Percentiles rank a stretch among this genome's conserved stretches.
Conservation (phyloP, 2,329 filamentous ascomycete genomes). For the Venturia nashicola region DNA sequence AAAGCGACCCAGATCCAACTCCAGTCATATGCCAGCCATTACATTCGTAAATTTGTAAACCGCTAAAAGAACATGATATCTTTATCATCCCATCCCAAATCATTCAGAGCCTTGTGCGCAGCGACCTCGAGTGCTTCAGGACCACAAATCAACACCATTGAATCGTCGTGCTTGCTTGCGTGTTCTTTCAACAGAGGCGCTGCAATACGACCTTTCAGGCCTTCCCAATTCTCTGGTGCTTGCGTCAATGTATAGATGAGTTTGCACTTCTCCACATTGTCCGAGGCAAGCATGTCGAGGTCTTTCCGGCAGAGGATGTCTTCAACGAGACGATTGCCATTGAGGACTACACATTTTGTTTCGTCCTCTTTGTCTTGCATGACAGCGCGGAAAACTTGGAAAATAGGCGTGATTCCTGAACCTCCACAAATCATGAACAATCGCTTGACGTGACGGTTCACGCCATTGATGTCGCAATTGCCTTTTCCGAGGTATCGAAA, state of each 20-base stretch:
- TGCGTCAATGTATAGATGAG: constrained; percentile 60
- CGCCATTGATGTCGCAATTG: constrained; percentile 46
- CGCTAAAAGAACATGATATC: constrained; percentile 63
- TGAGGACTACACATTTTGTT: constrained; percentile 59
- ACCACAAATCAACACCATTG: constrained; percentile 66
- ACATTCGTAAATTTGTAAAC: constrained; percentile 13
- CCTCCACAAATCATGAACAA: constrained; percentile 85
- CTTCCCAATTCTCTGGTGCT: constrained; percentile 52
- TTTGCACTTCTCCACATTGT: constrained; percentile 45
- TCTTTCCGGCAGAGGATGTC: constrained; percentile 75
- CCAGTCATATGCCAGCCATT: constrained; percentile 12
- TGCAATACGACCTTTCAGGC: constrained; percentile 55
- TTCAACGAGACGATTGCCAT: constrained; percentile 64
- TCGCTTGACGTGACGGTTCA: constrained; percentile 43
- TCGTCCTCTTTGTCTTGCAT: constrained; percentile 50
- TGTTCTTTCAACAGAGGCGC: constrained; percentile 49
- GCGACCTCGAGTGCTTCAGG: constrained; percentile 62
- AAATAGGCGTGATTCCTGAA: constrained; percentile 86
- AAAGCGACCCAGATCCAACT: neutral
- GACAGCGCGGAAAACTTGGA: constrained; percentile 66
- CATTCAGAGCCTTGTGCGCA: constrained; percentile 42
- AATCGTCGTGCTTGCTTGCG: constrained; percentile 31
- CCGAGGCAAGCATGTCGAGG: constrained; percentile 49
- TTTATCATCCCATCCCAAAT: constrained; percentile 58
- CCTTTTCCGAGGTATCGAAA: constrained; percentile 68